These are phyloP conservation scores for Breynia disticha DNA, from an alignment of 441 rosid genomes.

Conservation along the genomic window DNA sequence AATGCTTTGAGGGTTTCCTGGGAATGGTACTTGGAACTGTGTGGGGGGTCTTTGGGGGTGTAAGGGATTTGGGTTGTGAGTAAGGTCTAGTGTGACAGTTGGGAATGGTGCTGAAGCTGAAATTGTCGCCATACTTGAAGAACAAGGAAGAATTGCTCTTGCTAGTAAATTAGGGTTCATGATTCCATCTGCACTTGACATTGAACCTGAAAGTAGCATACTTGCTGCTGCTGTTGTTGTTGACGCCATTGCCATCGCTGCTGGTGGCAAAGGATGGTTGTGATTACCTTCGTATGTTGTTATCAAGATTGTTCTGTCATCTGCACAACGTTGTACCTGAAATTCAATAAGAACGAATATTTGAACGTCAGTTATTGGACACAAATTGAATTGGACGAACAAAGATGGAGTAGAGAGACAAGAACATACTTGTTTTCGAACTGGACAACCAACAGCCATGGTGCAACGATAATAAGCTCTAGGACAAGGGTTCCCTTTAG, in stretches of 20 bases:
- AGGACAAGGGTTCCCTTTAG: constrained; percentile 94
- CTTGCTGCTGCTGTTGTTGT: constrained; percentile 77
- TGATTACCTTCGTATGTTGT: constrained; percentile 95
- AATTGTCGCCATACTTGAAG: constrained; percentile 58
- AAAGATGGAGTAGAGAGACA: no score
- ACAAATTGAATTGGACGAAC: no score
- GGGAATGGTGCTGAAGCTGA: constrained; percentile 78
- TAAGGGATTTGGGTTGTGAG: constrained; percentile 42
- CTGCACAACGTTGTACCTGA: constrained; percentile 95
- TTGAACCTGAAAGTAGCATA: constrained; percentile 83
- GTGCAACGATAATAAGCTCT: constrained; percentile 94
- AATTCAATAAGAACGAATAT: constrained; percentile 1
- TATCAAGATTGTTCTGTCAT: constrained; percentile 62
- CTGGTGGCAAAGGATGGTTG: constrained; percentile 85
- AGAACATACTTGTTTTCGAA: constrained; percentile 64
- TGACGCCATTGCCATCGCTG: constrained; percentile 87
- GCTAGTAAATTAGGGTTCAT: constrained; percentile 74
- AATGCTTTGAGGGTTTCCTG: constrained; percentile 27
- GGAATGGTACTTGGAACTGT: constrained; percentile 36
- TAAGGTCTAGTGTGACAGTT: constrained; percentile 64
- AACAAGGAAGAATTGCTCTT: constrained; percentile 66
- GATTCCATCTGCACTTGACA: constrained; percentile 75
- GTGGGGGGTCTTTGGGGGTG: constrained; percentile 33
- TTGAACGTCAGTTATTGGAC: no score
- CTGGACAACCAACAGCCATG: constrained; percentile 83